Base-by-base conservation (phyloP, 2,329 filamentous ascomycete species). In the Ambrosiella xylebori region DNA sequence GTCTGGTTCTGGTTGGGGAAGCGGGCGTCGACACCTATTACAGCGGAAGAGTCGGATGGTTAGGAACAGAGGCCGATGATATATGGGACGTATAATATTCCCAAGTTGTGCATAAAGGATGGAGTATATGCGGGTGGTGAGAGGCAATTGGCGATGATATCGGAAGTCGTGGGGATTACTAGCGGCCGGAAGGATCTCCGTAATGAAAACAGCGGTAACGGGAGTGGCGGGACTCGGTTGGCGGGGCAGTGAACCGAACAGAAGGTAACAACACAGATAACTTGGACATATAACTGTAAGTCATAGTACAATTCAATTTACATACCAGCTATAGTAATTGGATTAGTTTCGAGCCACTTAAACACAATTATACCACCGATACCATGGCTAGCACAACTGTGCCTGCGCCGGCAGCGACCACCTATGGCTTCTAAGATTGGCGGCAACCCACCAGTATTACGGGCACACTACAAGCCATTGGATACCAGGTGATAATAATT, bases 1-100 rank as follows among this genome's bases (percentile, higher is more conserved):
- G 90, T 86, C 78, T 93, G 88, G 79, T 98, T 98, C 79, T 83
- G 78, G 80, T 98, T 95, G 70, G 93, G 93, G 79, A 97, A 98
- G 73, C 93, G 91, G 74, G 93, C 93, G 73, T 98, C 93, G 78
- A 94, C 95, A 79, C 93, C 93, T 96, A 54, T 54, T 52, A 11
- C 17, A 36, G 38, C 17, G 45, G 47, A 56, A 58, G 52, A 38
- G 40, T 39, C 51, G 39, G 47, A 51, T 51, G 47, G 19, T 51
- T 51, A 51, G 47, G 27, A 35, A 7, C 11, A n/a, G 11, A 41
- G 39, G 39, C n/a, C 5, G n/a, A 27, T 27, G n/a, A 27, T 27
- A 27, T 3, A 27, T 5, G 27, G 27, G 27, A 27, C 27, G 5
- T 41, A 7, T 41, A 6, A n/a, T 41, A 41, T n/a, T 3, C n/a